These are phyloP conservation scores for Talaromyces sp. DNA, from an alignment of 2,329 filamentous ascomycete species.

Conservation along the genomic window DNA sequence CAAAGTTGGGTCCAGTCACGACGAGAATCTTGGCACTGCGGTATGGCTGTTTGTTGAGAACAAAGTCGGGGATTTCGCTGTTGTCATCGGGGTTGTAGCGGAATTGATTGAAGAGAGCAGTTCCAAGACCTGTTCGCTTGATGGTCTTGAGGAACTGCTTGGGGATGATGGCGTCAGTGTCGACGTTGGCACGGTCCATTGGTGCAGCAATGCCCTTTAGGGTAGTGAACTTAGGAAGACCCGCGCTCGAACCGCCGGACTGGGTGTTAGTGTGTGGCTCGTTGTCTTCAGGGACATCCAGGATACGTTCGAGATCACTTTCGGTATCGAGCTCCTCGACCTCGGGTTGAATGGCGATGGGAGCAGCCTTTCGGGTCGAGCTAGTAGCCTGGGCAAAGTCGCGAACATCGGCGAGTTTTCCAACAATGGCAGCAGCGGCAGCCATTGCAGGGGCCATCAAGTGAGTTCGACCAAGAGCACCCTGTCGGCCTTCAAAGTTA, in stretches of 20 bases:
- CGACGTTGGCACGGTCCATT: constrained; percentile 81
- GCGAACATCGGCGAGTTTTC: constrained; percentile 87
- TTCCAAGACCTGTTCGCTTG: constrained; percentile 89
- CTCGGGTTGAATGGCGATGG: constrained; percentile 54
- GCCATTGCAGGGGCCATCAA: constrained; percentile 97
- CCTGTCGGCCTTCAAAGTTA: constrained; percentile 96
- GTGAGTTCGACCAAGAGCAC: constrained; percentile 84
- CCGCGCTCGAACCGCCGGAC: constrained; percentile 46
- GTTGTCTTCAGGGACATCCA: constrained; percentile 59
- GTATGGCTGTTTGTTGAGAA: constrained; percentile 88
- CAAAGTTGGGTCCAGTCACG: constrained; percentile 88
- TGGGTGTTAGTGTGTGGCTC: constrained; percentile 57
- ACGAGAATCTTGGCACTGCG: constrained; percentile 81
- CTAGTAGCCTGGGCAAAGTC: constrained; percentile 56
- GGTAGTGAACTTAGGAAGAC: constrained; percentile 76
- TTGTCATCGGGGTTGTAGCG: constrained; percentile 66
- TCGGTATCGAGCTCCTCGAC: constrained; percentile 56
- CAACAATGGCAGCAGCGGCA: constrained; percentile 80
- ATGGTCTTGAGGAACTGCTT: constrained; percentile 99
- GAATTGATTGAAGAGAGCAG: constrained; percentile 78
- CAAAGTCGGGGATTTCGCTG: constrained; percentile 69
- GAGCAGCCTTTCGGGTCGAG: constrained; percentile 45
- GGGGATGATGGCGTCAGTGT: constrained; percentile 98
- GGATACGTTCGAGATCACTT: constrained; percentile 57
- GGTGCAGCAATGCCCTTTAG: constrained; percentile 85